phyloP scores from a whole-genome alignment of 179 eudicot genomes.

The Amaranthus tricolor region DNA sequence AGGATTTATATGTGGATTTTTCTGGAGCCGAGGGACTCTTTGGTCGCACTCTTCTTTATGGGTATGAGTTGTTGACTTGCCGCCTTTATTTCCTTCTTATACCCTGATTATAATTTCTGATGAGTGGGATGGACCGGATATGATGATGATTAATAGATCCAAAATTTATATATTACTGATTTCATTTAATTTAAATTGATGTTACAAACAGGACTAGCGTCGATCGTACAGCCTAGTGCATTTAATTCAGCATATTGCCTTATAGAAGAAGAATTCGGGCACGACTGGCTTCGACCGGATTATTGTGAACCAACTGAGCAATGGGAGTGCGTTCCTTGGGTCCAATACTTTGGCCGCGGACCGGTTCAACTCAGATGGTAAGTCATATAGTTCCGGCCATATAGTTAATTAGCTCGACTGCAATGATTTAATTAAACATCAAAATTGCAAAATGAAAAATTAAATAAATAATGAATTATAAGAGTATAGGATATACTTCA shows the following conservation, averaged over 20 bases:
- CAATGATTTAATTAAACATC: no score
- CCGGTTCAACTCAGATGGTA: background rate
- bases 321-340: slow-evolving; percentile 1
- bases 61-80: background rate
- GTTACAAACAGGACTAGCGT: background rate
- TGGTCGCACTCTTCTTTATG: no score
- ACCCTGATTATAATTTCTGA: background rate
- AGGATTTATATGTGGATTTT: no score
- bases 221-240: background rate
- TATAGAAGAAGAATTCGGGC: background rate
- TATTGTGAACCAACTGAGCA: background rate
- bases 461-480: no score
- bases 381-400: background rate
- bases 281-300: background rate
- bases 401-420: no score
- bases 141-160: background rate
- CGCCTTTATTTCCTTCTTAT: no score
- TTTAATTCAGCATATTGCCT: slow-evolving; percentile 6
- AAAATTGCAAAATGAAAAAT: no score
- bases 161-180: no score
- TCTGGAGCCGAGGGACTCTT: no score
- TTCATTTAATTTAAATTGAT: background rate
- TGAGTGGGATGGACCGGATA: background rate
- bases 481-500: no score
- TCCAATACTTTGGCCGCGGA: background rate